Evolutionary conservation across 768 basidiomycete species (phyloP), one percentile per base, ranked within the genome.

Genomic region (Bullera alba): DNA sequence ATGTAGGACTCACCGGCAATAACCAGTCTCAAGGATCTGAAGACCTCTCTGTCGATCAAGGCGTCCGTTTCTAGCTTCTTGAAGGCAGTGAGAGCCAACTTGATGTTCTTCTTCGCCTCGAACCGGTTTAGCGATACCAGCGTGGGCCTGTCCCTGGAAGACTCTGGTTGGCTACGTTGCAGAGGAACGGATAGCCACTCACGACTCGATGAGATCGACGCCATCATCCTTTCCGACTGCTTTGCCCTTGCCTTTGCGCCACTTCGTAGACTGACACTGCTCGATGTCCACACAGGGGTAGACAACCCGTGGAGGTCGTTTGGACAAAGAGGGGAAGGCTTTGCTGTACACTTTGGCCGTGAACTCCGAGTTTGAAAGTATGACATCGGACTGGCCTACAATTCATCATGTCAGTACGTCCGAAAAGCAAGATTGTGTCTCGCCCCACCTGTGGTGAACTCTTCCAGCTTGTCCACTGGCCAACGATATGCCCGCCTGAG

Each of bases 71-170:
- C 39, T 26, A 88, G 69, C 12, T 74, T 70, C 1, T 85, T 82
- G 62, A 91, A 96, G 0, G 92, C 76, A 36, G 82, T 74, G 5
- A 97, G 76, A 0, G 92, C 95, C 2, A 99, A 77, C 1, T 79
- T 79, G 0, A 78, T 79, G 59, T 97, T 93, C 75, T 99, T 99
- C 77, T 97, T 97, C 63, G 79, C 81, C 73, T 99, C 95, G 65
- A 93, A 97, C 2, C 93, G 85, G 69, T 99, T 97, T 29, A 97
- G 75, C 4, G 92, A 76, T 0, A 96, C 65, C 3, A 97, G 72
- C 0, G 87, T 90, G 0, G 85, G 87, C 3, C 78, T 77, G 28
- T 79, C 70, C 36, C 83, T 83, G 58, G 26, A 27, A 17, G 15
- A n/a, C 38, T 21, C 12, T 23, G 19, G 25, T 14, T 27, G 6